Base-by-base conservation (phyloP, 2,329 filamentous ascomycete genomes). In the Hymenoscyphus fraxineus region DNA sequence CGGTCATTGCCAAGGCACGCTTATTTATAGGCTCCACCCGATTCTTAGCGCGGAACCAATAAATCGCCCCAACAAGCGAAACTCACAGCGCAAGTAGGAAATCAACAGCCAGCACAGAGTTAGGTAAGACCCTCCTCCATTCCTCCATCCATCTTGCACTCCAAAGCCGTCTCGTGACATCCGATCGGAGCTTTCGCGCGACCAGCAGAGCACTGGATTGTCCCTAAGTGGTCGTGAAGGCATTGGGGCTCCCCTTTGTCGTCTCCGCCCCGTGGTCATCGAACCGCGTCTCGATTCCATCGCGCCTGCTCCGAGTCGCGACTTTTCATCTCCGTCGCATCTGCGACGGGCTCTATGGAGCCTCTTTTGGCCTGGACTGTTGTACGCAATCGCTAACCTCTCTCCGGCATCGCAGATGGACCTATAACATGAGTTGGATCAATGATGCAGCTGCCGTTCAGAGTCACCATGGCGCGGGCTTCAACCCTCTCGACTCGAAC, bases 401-500 rank as follows among this genome's bases (percentile, higher is more conserved):
- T 63, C 64, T 62, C 68, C 68, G 64, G 67, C 57, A 59, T 64
- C 63, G 68, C 69, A 76, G 74, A 76, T 76, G 74, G 74, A 73
- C 80, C 77, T 76, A 77, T 78, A 79, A 83, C 81, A 88, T 89
- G 86, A 88, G 83, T 80, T 89, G 86, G 87, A 88, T 88, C 82
- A 89, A 88, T 79, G 86, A 89, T 78, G 81, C n/a, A n/a, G n/a
- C 86, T 79, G 76, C 82, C 77, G 81, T 87, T 80, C 83, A 84
- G 73, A 89, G 87, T 78, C 85, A 88, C 79, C 87, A 88, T 87
- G 85, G 85, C 82, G 86, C 85, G 80, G 83, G 83, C 80, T 88
- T 88, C 77, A 81, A 83, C 72, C 85, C 87, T 75, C 83, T 88
- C 78, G 85, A 89, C 73, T 82, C 85, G 57, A 86, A 86, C 74